Evolutionary conservation across 768 basidiomycete species (phyloP).

Genomic region (Russula compacta): DNA sequence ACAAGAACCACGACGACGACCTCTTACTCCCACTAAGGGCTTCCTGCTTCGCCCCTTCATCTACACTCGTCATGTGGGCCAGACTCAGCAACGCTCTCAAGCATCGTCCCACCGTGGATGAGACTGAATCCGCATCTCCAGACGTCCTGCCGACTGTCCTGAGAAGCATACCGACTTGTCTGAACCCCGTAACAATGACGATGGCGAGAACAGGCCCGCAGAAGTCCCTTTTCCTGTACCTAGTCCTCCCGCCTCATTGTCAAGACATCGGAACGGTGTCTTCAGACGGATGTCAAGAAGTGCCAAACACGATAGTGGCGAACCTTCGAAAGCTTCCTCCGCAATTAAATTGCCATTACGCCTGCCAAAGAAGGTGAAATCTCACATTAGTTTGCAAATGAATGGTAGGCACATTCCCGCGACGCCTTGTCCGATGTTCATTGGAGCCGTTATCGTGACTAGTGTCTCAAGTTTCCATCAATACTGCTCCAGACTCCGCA

Average conservation of each 20-base stretch:
- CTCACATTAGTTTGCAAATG: slow-evolving; percentile 14
- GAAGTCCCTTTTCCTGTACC: slow-evolving; percentile 17
- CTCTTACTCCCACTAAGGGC: not conserved
- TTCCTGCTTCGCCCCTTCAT: not conserved
- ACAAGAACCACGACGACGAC: slow-evolving; percentile 10
- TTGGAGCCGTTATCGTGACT: not conserved
- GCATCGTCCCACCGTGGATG: slow-evolving; percentile 7
- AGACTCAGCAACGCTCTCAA: slow-evolving; percentile 17
- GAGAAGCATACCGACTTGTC: slow-evolving; percentile 16
- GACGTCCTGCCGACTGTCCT: slow-evolving; percentile 8
- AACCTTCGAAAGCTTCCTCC: slow-evolving; percentile 14
- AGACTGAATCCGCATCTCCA: slow-evolving; percentile 2
- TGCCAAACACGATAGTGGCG: slow-evolving; percentile 10
- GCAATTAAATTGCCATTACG: slow-evolving; percentile 14
- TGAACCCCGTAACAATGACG: slow-evolving; percentile 3
- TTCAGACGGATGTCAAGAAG: slow-evolving; percentile 19
- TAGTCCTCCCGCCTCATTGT: slow-evolving; percentile 17
- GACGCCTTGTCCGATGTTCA: not conserved
- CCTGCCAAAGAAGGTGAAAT: slow-evolving; percentile 20
- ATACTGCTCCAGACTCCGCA: slow-evolving; percentile 25
- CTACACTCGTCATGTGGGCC: slow-evolving; percentile 14
- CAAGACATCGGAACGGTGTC: slow-evolving; percentile 15
- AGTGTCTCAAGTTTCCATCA: slow-evolving; percentile 18
- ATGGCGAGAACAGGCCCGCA: slow-evolving; percentile 2
- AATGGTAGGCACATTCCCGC: slow-evolving; percentile 6